A percentile compares a stretch with the other conserved stretches of the same genome.
phyloP scores from a whole-genome alignment of 1,139 yeast species.

The Geotrichum aggregatum region DNA sequence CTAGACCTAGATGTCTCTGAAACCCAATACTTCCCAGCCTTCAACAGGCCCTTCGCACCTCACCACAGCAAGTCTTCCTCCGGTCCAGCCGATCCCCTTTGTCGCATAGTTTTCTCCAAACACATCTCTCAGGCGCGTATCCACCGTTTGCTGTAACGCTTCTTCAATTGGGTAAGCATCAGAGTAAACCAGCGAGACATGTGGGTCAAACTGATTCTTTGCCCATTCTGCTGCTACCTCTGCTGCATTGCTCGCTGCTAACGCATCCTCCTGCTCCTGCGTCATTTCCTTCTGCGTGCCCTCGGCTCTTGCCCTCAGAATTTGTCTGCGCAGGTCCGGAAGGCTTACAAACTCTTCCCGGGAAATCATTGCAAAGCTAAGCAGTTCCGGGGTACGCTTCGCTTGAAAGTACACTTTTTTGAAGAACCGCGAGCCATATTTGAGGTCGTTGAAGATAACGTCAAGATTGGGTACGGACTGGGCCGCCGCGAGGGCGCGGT shows the following conservation, averaged over 20 bases:
- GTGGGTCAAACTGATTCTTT: constrained; percentile 59
- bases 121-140: constrained; percentile 65
- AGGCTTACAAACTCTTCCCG: constrained; percentile 60
- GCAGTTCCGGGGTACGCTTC: constrained; percentile 51
- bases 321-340: constrained; percentile 34
- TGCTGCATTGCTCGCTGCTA: constrained; percentile 29
- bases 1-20: constrained; percentile 29
- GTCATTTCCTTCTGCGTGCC: constrained; percentile 32
- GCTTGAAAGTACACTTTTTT: constrained; percentile 63
- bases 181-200: constrained; percentile 68
- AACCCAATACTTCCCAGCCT: constrained; percentile 68
- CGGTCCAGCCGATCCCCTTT: constrained; percentile 52
- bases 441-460: constrained; percentile 33
- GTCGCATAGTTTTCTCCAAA: constrained; percentile 49
- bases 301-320: constrained; percentile 7
- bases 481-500: constrained; percentile 64
- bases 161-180: constrained; percentile 63
- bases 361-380: constrained; percentile 64
- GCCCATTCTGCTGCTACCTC: constrained; percentile 51
- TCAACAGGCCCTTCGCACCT: constrained; percentile 70
- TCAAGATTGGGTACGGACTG: constrained; percentile 35
- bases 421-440: constrained; percentile 46
- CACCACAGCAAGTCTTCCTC: constrained; percentile 66
- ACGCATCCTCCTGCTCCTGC: constrained; percentile 27
- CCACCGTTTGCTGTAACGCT: constrained; percentile 63